phyloP scores from a whole-genome alignment of 2,329 filamentous ascomycete genomes.

The Didymella segeticola region DNA sequence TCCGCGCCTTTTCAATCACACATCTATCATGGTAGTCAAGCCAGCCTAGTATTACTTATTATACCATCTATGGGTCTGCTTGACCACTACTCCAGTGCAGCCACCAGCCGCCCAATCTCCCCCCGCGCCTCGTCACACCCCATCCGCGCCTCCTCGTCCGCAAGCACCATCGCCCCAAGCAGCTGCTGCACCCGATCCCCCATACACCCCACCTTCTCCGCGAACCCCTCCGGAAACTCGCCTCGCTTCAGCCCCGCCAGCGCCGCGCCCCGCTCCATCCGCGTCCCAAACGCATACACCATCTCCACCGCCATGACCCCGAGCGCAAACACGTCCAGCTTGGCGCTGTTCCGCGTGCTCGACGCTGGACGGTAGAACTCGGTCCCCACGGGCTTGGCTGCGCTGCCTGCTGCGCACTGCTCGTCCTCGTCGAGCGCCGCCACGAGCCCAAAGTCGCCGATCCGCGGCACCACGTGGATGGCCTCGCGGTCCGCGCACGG shows the following conservation, averaged over 20 bases:
- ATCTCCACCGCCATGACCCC: conserved; percentile 70
- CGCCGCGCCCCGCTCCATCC: conserved; percentile 50
- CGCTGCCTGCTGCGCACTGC: conserved; percentile 28
- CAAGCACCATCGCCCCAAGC: conserved; percentile 42
- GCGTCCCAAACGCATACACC: conserved; percentile 57
- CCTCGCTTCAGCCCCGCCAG: conserved; percentile 44
- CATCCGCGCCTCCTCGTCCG: conserved; percentile 38
- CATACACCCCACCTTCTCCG: conserved; percentile 26
- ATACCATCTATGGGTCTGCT: no score
- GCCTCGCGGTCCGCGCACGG: conserved; percentile 50
- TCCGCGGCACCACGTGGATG: conserved; percentile 63
- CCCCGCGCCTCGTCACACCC: conserved; percentile 40
- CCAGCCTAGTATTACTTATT: no score
- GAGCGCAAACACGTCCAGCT: conserved; percentile 67
- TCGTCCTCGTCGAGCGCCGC: conserved; percentile 59
- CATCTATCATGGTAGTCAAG: no score
- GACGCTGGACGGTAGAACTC: conserved; percentile 65
- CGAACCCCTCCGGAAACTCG: conserved; percentile 40
- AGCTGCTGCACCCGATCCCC: conserved; percentile 32
- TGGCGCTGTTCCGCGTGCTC: conserved; percentile 51
- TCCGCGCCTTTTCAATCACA: no score
- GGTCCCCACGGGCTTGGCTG: conserved; percentile 62
- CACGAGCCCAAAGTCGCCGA: conserved; percentile 73
- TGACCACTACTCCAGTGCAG: conserved; percentile 24
- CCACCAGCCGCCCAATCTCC: conserved; percentile 30